Conservation (phyloP, 345 rosid genomes). For the Excoecaria agallocha region DNA sequence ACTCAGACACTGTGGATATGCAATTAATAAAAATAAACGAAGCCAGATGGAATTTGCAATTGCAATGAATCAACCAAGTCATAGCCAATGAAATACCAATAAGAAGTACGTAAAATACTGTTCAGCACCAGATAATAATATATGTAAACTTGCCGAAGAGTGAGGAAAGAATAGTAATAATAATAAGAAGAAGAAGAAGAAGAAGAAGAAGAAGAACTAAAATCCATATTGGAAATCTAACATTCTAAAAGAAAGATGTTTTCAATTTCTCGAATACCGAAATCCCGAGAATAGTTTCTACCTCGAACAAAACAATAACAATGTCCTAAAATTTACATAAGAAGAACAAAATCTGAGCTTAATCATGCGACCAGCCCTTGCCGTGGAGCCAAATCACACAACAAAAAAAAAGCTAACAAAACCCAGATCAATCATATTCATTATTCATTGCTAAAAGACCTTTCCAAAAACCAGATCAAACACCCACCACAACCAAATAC, state of each 20-base stretch:
- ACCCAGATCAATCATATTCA: slow-evolving; percentile 22
- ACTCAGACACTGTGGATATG: background rate
- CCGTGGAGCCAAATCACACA: slow-evolving; percentile 19
- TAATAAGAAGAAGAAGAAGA: too few species aligned
- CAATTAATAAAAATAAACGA: background rate
- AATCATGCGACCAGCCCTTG: slow-evolving; percentile 12
- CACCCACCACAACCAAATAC: background rate
- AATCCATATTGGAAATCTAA: slow-evolving; percentile 18
- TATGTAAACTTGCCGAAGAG: background rate
- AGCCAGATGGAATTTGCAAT: background rate
- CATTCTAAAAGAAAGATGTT: background rate
- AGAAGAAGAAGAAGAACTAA: too few species aligned
- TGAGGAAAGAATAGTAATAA: background rate
- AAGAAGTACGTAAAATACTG: background rate
- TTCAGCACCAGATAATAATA: background rate
- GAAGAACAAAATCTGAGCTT: slow-evolving; percentile 10
- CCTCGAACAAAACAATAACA: slow-evolving; percentile 6
- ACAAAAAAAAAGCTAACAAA: slow-evolving; percentile 9
- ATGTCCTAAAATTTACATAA: slow-evolving; percentile 3
- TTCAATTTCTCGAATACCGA: slow-evolving; percentile 21
- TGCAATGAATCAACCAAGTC: background rate
- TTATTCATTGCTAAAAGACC: background rate
- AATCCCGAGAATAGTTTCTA: slow-evolving; percentile 9
- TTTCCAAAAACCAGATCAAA: slow-evolving; percentile 41
- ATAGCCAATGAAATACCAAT: background rate